Base-by-base conservation (phyloP, 495 filamentous ascomycete species). In the Aspergillus olivimuriae region DNA sequence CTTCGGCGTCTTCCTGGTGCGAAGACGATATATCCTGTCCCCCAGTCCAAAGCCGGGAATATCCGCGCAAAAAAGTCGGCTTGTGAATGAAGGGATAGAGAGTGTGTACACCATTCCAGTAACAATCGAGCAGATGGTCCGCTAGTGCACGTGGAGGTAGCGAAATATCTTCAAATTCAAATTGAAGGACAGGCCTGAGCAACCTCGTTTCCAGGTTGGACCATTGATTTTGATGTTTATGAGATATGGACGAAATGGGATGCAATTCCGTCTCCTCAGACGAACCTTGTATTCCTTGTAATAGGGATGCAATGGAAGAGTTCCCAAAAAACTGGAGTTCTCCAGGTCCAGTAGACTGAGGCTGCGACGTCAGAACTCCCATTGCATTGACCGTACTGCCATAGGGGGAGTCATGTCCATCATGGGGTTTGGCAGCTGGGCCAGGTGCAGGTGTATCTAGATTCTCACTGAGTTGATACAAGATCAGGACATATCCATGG, bases 61-160 rank as follows among this genome's bases (percentile, higher is more conserved):
- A 73, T 2, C 61, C 65, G 12, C 47, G 48, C 34, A 63, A 44
- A 42, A 74, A 73, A 6, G 62, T 63, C 0, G 63, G 62, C 4
- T 63, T 62, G 43, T 74, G 65, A 21, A 74, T 63, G 38, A 72
- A 63, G 1, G 70, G 68, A 34, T 69, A 70, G 1, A 73, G 42
- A 34, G 55, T 62, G 43, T 72, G 60, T 0, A 70, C 56, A 23
- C 57, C 43, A n/a, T 62, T 47, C 56, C 62, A 73, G 37, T 62
- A 74, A 14, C 55, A 57, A 7, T 59, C 46, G 15, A 74, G 36
- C 2, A 74, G 51, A 21, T 65, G 61, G 44, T 73, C 70, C 18
- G 70, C 69, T 14, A 70, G 30, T 11, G 49, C 35, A 8, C 69
- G 58, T 7, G 69, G 60, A 1, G 70, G 70, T 3, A 74, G 42